Percentiles rank a stretch among this genome's conserved stretches.
Conservation (phyloP, 371 early-diverging fungal genomes). For the Choanephora cucurbitarum region DNA sequence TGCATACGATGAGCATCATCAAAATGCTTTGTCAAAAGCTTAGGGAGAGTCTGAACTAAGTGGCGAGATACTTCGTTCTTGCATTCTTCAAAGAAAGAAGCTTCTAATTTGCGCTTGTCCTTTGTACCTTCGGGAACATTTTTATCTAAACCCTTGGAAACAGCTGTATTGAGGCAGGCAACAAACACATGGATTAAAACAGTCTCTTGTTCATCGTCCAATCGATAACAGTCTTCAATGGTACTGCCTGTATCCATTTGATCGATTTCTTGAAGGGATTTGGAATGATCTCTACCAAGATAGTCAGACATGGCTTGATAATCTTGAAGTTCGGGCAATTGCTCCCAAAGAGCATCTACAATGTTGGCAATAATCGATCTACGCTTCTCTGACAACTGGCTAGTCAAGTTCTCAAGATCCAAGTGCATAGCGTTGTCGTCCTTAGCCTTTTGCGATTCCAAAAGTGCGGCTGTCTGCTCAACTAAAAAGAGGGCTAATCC, state of each 20-base stretch:
- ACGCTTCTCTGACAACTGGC: constrained; percentile 16
- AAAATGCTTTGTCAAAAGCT: constrained; percentile 67
- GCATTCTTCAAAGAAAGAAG: constrained; percentile 24
- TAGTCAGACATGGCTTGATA: constrained; percentile 62
- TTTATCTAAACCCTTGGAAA: constrained; percentile 35
- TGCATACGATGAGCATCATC: constrained; percentile 55
- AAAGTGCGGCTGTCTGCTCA: constrained; percentile 27
- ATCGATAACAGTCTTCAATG: constrained; percentile 44
- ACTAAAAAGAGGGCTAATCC: constrained; percentile 59
- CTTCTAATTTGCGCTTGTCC: constrained; percentile 28
- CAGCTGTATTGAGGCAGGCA: constrained; percentile 42
- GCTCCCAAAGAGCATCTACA: constrained; percentile 61
- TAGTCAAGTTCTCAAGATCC: constrained; percentile 15
- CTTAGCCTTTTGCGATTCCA: constrained; percentile 17
- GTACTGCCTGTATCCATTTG: constrained; percentile 15
- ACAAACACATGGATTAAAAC: constrained; percentile 58
- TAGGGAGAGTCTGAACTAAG: constrained; percentile 58
- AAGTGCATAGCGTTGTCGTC: constrained; percentile 18
- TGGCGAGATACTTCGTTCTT: constrained; percentile 57
- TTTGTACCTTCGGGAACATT: constrained; percentile 15
- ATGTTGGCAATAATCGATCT: constrained; percentile 43
- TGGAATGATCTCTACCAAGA: constrained; percentile 59
- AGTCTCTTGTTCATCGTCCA: constrained; percentile 68
- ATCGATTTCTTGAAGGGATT: constrained; percentile 15
- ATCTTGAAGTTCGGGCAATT: constrained; percentile 47